These are phyloP conservation scores for Elymus sibiricus DNA, from an alignment of 176 grass and related monocot species.

Conservation along the genomic window DNA sequence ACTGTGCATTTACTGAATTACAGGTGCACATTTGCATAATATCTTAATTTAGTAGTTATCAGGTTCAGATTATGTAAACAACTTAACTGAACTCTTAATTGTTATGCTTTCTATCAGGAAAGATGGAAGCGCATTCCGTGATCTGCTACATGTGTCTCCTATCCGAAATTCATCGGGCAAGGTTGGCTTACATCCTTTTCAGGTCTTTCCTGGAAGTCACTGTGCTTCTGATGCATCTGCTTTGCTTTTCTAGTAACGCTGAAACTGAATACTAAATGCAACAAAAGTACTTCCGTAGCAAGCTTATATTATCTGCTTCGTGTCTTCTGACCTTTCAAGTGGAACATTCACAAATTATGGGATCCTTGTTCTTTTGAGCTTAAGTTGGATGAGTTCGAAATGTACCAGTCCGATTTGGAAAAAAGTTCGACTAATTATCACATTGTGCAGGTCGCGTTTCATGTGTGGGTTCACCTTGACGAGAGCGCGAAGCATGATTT, in stretches of 20 bases:
- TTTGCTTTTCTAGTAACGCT: conserved; percentile 7
- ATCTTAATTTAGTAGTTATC: conserved; percentile 9
- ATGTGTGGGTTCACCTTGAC: conserved; percentile 73
- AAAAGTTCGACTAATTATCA: not conserved
- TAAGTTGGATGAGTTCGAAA: not conserved
- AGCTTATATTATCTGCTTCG: not conserved
- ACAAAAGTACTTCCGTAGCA: not conserved
- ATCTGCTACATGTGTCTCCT: conserved; percentile 87
- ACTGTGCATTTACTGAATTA: conserved; percentile 74
- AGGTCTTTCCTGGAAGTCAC: conserved; percentile 13
- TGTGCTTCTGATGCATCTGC: not conserved
- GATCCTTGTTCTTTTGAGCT: not conserved
- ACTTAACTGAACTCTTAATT: conserved; percentile 9
- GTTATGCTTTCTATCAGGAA: conserved; percentile 60
- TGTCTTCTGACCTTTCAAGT: not conserved
- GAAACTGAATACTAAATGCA: not conserved
- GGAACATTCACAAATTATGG: not conserved
- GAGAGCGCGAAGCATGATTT: conserved; percentile 51
- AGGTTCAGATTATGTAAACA: not conserved
- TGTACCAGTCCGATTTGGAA: not conserved
- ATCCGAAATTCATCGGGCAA: conserved; percentile 87
- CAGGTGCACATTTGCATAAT: conserved; percentile 38
- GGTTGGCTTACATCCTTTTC: conserved; percentile 45
- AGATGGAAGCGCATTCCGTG: conserved; percentile 71
- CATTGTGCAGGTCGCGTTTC: conserved; percentile 63